phyloP scores from a whole-genome alignment of 2,329 filamentous ascomycete species.

The Dothidotthia symphoricarpi region DNA sequence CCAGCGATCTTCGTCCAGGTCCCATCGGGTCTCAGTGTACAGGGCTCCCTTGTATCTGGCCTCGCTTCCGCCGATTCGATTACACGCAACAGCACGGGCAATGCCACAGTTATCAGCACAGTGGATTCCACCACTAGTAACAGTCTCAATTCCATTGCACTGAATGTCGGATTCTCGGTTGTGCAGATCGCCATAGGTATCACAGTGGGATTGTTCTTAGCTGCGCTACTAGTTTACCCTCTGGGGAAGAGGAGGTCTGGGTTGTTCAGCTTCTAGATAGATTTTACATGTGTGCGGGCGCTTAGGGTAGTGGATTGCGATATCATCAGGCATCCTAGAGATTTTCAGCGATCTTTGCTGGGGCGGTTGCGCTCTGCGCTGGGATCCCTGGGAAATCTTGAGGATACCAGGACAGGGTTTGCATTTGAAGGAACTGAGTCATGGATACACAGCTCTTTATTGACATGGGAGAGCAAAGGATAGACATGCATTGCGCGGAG shows the following conservation, averaged over 20 bases:
- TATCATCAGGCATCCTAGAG: too few relatives aligned
- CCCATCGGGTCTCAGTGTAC: slow-evolving; percentile 59
- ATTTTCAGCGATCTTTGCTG: too few relatives aligned
- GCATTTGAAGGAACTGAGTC: too few relatives aligned
- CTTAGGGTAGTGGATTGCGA: too few relatives aligned
- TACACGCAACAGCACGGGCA: slow-evolving; percentile 47
- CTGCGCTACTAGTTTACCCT: slow-evolving; percentile 51
- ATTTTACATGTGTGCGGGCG: too few relatives aligned
- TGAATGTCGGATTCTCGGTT: slow-evolving; percentile 50
- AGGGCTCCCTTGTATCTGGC: slow-evolving; percentile 57
- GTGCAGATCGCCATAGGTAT: slow-evolving; percentile 54
- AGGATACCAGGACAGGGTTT: too few relatives aligned
- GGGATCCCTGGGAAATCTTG: too few relatives aligned
- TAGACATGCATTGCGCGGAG: slow-evolving; percentile 10
- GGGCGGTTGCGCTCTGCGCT: too few relatives aligned
- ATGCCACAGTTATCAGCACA: slow-evolving; percentile 41
- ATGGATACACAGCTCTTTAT: too few relatives aligned
- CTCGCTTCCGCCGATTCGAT: slow-evolving; percentile 59
- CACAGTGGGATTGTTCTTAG: slow-evolving; percentile 51
- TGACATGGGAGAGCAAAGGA: slow-evolving; percentile 8
- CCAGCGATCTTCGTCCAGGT: slow-evolving; percentile 78
- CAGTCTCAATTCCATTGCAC: slow-evolving; percentile 45
- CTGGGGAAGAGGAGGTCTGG: slow-evolving; percentile 49
- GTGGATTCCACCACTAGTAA: slow-evolving; percentile 21
- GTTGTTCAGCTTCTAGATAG: slow-evolving; percentile 34